Evolutionary conservation across 768 basidiomycete genomes (phyloP).

Genomic region (Russula sp.): DNA sequence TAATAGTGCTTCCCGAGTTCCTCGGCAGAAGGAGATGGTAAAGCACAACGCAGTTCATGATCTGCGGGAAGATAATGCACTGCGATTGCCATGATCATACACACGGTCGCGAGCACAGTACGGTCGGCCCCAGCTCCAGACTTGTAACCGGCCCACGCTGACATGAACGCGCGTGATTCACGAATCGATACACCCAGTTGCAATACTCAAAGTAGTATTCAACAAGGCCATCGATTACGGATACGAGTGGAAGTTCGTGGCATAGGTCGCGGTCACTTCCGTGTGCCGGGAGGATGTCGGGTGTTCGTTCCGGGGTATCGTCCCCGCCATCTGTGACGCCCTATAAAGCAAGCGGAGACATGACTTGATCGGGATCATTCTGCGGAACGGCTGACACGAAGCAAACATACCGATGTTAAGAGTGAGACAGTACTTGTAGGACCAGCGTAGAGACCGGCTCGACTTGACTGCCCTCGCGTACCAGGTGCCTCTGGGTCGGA

Average conservation of each 20-base stretch:
- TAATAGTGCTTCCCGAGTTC: conserved; percentile 66
- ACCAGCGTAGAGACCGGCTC: conserved; percentile 74
- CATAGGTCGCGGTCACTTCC: conserved; percentile 75
- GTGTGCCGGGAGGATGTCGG: conserved; percentile 43
- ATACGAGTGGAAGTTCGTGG: conserved; percentile 57
- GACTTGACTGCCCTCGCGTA: conserved; percentile 61
- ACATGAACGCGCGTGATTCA: conserved; percentile 61
- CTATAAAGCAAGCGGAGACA: conserved; percentile 20
- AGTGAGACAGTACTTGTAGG: conserved; percentile 73
- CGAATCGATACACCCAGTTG: conserved; percentile 83
- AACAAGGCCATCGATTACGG: conserved; percentile 70
- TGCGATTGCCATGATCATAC: conserved; percentile 71
- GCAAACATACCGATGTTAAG: conserved; percentile 52
- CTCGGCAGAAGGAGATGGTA: conserved; percentile 49
- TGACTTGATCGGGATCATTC: conserved; percentile 6
- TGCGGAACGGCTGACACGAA: conserved; percentile 22
- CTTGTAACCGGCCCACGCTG: conserved; percentile 74
- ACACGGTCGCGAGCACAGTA: conserved; percentile 66
- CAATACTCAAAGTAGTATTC: conserved; percentile 80
- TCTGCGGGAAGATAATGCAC: conserved; percentile 66
- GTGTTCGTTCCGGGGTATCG: conserved; percentile 37
- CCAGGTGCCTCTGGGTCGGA: conserved; percentile 57
- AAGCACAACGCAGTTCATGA: conserved; percentile 56
- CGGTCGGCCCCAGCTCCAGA: conserved; percentile 62
- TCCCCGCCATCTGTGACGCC: conserved; percentile 36